Percentiles rank a stretch among this genome's conserved stretches.
Conservation (phyloP, 1,284 basidiomycete genomes). For the Fomitiporia mediterranea region DNA sequence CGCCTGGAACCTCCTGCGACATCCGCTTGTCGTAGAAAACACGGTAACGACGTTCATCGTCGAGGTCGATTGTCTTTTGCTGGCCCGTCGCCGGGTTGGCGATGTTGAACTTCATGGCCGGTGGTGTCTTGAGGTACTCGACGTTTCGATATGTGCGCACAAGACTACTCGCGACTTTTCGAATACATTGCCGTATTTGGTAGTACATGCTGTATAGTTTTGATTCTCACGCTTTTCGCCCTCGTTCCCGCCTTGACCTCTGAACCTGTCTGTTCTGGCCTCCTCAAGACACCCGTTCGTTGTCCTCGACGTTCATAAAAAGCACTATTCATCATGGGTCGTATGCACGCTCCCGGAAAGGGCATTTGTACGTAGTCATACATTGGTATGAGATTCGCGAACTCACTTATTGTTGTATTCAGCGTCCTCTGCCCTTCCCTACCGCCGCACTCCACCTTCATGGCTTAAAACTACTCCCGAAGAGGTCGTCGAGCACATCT, state of each 20-base stretch:
- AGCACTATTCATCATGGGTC: conserved; percentile 64
- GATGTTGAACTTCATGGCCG: conserved; percentile 93
- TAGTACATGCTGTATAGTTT: not conserved
- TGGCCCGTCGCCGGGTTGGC: conserved; percentile 43
- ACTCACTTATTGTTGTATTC: conserved; percentile 18
- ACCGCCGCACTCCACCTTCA: conserved; percentile 90
- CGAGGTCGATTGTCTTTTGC: conserved; percentile 94
- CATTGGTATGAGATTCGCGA: not conserved
- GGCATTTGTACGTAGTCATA: conserved; percentile 75
- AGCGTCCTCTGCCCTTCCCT: conserved; percentile 97
- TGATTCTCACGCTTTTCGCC: not conserved
- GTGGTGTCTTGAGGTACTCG: conserved; percentile 1
- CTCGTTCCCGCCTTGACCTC: not conserved
- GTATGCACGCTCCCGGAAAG: conserved; percentile 98
- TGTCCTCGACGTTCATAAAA: conserved; percentile 8
- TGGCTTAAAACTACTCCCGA: conserved; percentile 98
- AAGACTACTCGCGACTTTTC: conserved; percentile 1
- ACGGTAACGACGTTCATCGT: conserved; percentile 89
- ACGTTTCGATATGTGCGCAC: not conserved
- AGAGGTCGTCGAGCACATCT: conserved; percentile 94
- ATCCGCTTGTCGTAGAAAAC: conserved; percentile 97
- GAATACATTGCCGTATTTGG: not conserved
- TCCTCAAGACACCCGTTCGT: conserved; percentile 4
- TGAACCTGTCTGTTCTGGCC: not conserved
- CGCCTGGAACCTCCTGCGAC: conserved; percentile 90